Evolutionary conservation across 1,284 basidiomycete species (phyloP), one percentile per base, ranked within the genome.

Genomic region (Ustilago tritici): DNA sequence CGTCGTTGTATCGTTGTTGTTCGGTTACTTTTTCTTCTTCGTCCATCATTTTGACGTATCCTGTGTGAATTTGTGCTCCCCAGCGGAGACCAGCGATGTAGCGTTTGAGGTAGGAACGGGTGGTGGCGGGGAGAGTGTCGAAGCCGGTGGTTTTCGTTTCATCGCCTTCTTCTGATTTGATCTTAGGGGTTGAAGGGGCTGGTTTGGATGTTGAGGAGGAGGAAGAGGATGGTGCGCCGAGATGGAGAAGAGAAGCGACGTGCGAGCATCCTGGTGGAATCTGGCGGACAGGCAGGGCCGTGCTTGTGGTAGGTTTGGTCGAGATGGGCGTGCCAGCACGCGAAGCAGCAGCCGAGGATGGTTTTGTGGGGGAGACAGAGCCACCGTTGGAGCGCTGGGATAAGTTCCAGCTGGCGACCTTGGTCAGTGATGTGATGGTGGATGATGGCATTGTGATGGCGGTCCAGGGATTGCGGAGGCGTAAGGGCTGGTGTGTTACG

Each of bases 11-110:
- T 36, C 61, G 55, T 15, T 58, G 28, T 50, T 56, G 31, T 38
- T 73, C 61, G n/a, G 75, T 62, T n/a, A 69, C 60, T 38, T 68
- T 60, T 12, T 75, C 74, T 11, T 75, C 76, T 19, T 78, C 65
- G 50, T 79, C 76, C 56, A 72, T 66, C 60, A 73, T 68, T 38
- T 68, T 70, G 47, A 84, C 62, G 50, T 78, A 49, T 8, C 83
- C 83, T 0, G 56, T 63, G n/a, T 73, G 69, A 40, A 84, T 76
- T 41, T 70, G 71, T 4, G 61, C 65, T 9, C 82, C 83, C 75
- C 77, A 85, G 19, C 82, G 72, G 12, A 85, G 41, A 9, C 79
- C 83, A 0, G 81, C 70, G 4, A 73, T 66, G 66, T 83, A 84
- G 28, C 80, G 69, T 56, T 74, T 56, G 14, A 84, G 46, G 38